These are phyloP conservation scores for Epichloe elymi DNA, from an alignment of 2,329 filamentous ascomycete species.

Conservation along the genomic window DNA sequence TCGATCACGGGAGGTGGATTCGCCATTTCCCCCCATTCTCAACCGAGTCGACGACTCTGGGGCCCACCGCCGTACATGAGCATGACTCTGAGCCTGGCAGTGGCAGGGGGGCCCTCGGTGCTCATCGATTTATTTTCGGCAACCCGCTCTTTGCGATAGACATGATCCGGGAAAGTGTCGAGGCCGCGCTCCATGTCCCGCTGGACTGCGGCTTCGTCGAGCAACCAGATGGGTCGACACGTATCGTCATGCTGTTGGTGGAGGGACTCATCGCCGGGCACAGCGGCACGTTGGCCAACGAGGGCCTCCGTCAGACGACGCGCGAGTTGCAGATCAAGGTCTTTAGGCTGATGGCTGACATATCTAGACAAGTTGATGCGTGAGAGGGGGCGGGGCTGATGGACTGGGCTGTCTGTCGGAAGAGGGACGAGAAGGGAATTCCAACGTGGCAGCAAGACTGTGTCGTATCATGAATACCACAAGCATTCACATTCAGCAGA, in stretches of 20 bases:
- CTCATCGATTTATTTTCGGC: conserved; percentile 2
- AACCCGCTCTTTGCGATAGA: not conserved
- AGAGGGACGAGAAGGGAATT: too few species aligned
- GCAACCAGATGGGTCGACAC: not conserved
- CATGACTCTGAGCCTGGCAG: not conserved
- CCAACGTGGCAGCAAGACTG: too few species aligned
- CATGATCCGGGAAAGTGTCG: not conserved
- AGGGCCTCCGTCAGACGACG: not conserved
- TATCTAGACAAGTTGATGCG: not conserved
- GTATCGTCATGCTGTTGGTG: not conserved
- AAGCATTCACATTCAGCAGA: too few species aligned
- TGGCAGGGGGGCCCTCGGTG: not conserved
- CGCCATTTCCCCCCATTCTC: not conserved
- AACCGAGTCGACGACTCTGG: not conserved
- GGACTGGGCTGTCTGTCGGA: too few species aligned
- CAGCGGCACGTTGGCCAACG: not conserved
- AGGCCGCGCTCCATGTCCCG: conserved; percentile 1
- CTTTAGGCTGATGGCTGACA: not conserved
- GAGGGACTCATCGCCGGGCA: not conserved
- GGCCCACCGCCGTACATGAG: not conserved
- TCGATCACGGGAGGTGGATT: conserved; percentile 3
- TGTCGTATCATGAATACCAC: too few species aligned
- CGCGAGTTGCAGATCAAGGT: not conserved
- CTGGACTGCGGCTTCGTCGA: conserved; percentile 1
- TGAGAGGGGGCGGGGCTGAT: not conserved